phyloP scores from a whole-genome alignment of 441 rosid species.

The Aquilaria agallochum region DNA sequence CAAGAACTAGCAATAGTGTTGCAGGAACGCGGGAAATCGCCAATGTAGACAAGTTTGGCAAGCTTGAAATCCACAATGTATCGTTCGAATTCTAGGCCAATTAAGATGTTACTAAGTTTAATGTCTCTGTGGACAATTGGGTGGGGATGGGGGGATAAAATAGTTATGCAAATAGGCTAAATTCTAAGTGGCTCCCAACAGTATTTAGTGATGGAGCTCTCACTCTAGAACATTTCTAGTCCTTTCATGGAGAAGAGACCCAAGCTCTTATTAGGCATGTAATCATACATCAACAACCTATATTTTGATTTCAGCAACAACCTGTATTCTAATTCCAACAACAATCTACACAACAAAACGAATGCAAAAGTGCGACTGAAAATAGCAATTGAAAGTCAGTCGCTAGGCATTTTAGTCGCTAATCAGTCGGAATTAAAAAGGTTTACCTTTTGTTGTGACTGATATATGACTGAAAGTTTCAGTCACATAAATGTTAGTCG shows the following conservation, averaged over 20 bases:
- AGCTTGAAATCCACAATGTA: slow-evolving; percentile 96
- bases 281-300: slow-evolving; percentile 90
- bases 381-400: too few species aligned
- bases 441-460: too few species aligned
- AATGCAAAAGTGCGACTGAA: too few species aligned
- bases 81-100: slow-evolving; percentile 87
- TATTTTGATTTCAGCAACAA: slow-evolving; percentile 83
- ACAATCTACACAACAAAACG: too few species aligned
- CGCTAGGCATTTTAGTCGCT: too few species aligned
- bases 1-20: slow-evolving; percentile 93
- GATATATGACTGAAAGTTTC: too few species aligned
- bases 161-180: slow-evolving; percentile 92
- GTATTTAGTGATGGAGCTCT: slow-evolving; percentile 78
- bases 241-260: slow-evolving; percentile 84
- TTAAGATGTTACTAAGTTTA: slow-evolving; percentile 89
- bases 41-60: slow-evolving; percentile 91
- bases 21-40: slow-evolving; percentile 79
- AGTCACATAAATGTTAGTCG: too few species aligned
- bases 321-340: slow-evolving; percentile 21
- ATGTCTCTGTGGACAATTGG: slow-evolving; percentile 86
- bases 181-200: slow-evolving; percentile 92
- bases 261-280: slow-evolving; percentile 94
- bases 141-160: slow-evolving; percentile 56
- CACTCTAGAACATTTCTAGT: slow-evolving; percentile 69
- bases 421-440: too few species aligned